A percentile compares a stretch with the other conserved stretches of the same genome.
These are phyloP conservation scores for Bretziella fagacearum DNA, from an alignment of 2,329 filamentous ascomycete genomes.

Conservation along the genomic window DNA sequence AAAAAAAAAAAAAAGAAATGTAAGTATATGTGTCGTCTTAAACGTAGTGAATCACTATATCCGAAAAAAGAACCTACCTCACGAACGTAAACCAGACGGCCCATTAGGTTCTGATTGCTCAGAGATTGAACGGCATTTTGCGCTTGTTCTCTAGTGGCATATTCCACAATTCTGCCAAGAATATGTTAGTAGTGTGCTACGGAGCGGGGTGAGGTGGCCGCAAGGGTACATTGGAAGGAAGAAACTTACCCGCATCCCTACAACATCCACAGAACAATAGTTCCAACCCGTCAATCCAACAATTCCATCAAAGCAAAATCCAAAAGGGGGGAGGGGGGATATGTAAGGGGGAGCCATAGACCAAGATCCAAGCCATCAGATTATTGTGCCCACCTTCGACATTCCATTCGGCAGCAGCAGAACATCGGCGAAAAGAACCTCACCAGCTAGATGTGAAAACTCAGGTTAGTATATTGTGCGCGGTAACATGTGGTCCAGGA, in stretches of 20 bases:
- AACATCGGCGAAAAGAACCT: constrained; percentile 98
- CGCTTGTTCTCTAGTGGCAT: constrained; percentile 97
- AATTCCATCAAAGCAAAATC: constrained; percentile 58
- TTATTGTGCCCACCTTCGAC: constrained; percentile 99
- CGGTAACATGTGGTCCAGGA: not conserved
- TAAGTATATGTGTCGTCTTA: not conserved
- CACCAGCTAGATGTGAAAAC: constrained; percentile 54
- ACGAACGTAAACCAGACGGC: constrained; percentile 92
- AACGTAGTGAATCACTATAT: too few species aligned
- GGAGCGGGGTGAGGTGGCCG: not conserved
- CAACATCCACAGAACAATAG: constrained; percentile 62
- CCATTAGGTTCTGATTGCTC: constrained; percentile 99
- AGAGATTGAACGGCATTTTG: constrained; percentile 93
- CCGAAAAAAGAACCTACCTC: constrained; percentile 46
- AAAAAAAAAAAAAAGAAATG: too few species aligned
- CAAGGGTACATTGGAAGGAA: not conserved
- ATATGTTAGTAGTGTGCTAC: constrained; percentile 3
- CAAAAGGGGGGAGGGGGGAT: constrained; percentile 32
- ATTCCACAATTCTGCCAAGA: constrained; percentile 88
- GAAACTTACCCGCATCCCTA: constrained; percentile 97
- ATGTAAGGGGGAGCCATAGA: constrained; percentile 27
- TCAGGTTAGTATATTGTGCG: too few species aligned
- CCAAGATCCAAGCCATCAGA: constrained; percentile 23
- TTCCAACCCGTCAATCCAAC: constrained; percentile 98
- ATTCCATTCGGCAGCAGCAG: constrained; percentile 99